Base-by-base conservation (phyloP, 148 eudicot species). In the Chenopodium berlandieri region DNA sequence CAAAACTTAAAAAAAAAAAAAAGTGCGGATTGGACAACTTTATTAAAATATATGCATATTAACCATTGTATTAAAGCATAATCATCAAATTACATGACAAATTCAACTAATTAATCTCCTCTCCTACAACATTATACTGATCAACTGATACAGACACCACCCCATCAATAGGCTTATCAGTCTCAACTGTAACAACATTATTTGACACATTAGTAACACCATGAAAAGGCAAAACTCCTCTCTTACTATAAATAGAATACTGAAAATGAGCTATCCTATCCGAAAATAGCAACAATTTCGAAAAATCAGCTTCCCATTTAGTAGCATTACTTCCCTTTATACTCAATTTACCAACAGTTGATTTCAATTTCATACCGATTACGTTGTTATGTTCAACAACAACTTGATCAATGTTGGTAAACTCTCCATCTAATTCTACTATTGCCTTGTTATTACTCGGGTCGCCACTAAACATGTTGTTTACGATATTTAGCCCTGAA, bases 391-490 rank as follows among this genome's bases (percentile, higher is more conserved):
- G 27, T 34, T 79, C 81, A 22, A 79, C 75, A 20, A 79, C 75
- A 12, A 79, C 81, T 14, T 79, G 81, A 67, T 79, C 75, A 70
- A 79, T 70, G 17, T 69, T n/a, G 23, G 25, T 71, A 30, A 79
- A 70, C 31, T 50, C 66, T 4, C 81, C 81, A 30, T 69, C 46
- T 22, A 79, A 70, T 54, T 79, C 75, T 46, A 79, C 75, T 46
- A 79, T 79, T 0, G 81, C 73, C 75, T 79, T 79, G 75, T 50
- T 70, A 11, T 4, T 34, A 3, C 54, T 50, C 0, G 81, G 75
- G 17, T 79, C 81, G 1, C 81, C 81, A 79, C 63, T 23, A 58
- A 79, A 79, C 81, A 79, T 79, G 22, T 78, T 78, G 47, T 79
- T 69, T 27, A 79, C 16, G 25, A 79, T 79, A 47, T 79, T 79